These are phyloP conservation scores for Alternaria gaisen DNA, from an alignment of 2,329 filamentous ascomycete genomes.

Conservation along the genomic window DNA sequence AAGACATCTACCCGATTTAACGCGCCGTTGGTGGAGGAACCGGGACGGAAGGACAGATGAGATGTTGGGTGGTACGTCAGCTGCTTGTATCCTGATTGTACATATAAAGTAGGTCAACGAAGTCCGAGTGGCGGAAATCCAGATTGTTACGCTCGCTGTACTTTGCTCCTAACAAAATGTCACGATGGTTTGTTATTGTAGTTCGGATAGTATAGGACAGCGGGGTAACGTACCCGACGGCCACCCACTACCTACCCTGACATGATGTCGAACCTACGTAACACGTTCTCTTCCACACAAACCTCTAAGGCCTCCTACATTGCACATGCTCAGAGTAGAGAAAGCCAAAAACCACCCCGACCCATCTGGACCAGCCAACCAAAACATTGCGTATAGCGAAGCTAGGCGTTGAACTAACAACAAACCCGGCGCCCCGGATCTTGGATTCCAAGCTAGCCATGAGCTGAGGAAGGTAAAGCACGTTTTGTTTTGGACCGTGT, in stretches of 20 bases:
- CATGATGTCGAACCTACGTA: background rate
- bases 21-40: background rate
- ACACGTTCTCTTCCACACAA: background rate
- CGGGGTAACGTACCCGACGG: background rate
- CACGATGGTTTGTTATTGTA: background rate
- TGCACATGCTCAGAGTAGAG: background rate
- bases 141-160: background rate
- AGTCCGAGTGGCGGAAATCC: background rate
- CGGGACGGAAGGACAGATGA: background rate
- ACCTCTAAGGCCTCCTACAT: background rate
- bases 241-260: background rate
- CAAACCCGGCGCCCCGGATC: background rate
- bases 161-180: background rate
- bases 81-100: background rate
- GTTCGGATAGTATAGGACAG: background rate
- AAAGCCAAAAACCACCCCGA: background rate
- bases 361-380: background rate
- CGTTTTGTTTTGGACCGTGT: background rate
- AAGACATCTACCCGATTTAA: background rate
- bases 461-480: conserved; percentile 4
- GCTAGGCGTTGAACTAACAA: background rate
- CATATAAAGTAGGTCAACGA: background rate
- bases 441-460: background rate
- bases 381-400: background rate
- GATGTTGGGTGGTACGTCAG: background rate